These are phyloP conservation scores for Nakazawaea peltata DNA, from an alignment of 805 yeast species.

Conservation along the genomic window DNA sequence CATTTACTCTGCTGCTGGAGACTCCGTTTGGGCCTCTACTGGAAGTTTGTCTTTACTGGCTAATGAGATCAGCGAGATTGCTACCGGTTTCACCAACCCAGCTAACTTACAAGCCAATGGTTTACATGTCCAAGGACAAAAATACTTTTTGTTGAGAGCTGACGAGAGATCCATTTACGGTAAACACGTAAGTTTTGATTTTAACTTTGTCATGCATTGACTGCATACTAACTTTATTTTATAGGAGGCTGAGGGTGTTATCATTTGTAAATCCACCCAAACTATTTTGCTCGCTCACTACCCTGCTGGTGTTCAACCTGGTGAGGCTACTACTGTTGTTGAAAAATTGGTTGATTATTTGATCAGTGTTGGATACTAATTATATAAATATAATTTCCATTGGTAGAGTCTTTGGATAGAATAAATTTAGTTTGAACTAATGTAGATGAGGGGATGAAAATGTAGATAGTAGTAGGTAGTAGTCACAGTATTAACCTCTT, in stretches of 20 bases:
- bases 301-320: constrained; percentile 84
- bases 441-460: no score
- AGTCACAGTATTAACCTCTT: no score
- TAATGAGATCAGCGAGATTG: constrained; percentile 66
- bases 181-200: constrained; percentile 41
- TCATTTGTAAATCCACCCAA: constrained; percentile 90
- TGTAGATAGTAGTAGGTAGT: no score
- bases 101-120: constrained; percentile 77
- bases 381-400: background rate
- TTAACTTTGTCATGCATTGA: no score
- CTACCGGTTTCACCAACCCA: constrained; percentile 75
- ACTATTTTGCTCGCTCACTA: constrained; percentile 92
- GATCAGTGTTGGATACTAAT: constrained; percentile 75
- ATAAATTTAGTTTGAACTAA: no score
- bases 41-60: constrained; percentile 56
- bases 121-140: constrained; percentile 74
- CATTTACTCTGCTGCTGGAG: constrained; percentile 90
- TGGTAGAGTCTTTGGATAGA: background rate
- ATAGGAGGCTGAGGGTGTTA: constrained; percentile 76
- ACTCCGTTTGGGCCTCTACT: constrained; percentile 87
- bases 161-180: constrained; percentile 94
- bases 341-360: constrained; percentile 95
- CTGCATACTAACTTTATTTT: constrained; percentile 1
- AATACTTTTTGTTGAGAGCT: constrained; percentile 82
- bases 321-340: constrained; percentile 90